Conservation (phyloP, 768 basidiomycete genomes). For the Lentinula raphanica region DNA sequence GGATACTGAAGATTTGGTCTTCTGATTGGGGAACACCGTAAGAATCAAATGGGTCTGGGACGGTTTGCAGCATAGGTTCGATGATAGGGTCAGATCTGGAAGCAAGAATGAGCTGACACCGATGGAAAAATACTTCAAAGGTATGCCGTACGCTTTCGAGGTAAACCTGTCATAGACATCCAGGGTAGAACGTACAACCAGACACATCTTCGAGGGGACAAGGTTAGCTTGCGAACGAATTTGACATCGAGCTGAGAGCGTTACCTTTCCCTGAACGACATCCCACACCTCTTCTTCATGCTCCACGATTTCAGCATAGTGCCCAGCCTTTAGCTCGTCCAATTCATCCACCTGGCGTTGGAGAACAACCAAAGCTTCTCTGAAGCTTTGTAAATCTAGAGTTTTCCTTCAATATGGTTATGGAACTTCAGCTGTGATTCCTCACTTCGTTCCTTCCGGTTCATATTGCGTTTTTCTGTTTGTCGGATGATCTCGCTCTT, state of each 20-base stretch:
- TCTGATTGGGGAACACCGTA: conserved; percentile 86
- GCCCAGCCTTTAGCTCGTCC: conserved; percentile 76
- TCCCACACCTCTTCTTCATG: conserved; percentile 98
- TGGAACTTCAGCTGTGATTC: conserved; percentile 8
- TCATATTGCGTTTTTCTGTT: conserved; percentile 82
- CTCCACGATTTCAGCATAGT: conserved; percentile 85
- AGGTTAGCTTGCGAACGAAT: conserved; percentile 10
- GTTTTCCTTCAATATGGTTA: conserved; percentile 8
- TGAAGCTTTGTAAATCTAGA: conserved; percentile 81
- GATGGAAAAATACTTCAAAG: conserved; percentile 1
- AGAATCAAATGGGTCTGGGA: conserved; percentile 91
- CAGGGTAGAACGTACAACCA: conserved; percentile 85
- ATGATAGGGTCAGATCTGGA: conserved; percentile 80
- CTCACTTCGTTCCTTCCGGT: conserved; percentile 80
- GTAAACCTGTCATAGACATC: conserved; percentile 88
- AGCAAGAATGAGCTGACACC: conserved; percentile 10
- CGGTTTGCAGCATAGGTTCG: conserved; percentile 83
- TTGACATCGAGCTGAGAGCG: neutral
- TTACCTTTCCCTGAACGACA: conserved; percentile 77
- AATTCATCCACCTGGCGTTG: conserved; percentile 90
- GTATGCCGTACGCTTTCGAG: conserved; percentile 67
- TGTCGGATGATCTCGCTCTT: conserved; percentile 81
- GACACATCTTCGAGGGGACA: conserved; percentile 47
- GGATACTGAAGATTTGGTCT: conserved; percentile 89
- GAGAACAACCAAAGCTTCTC: conserved; percentile 73